Percentiles rank a stretch among this genome's conserved stretches.
Evolutionary conservation across 2,329 filamentous ascomycete genomes (phyloP).

Genomic region (Fusarium pininemorale): DNA sequence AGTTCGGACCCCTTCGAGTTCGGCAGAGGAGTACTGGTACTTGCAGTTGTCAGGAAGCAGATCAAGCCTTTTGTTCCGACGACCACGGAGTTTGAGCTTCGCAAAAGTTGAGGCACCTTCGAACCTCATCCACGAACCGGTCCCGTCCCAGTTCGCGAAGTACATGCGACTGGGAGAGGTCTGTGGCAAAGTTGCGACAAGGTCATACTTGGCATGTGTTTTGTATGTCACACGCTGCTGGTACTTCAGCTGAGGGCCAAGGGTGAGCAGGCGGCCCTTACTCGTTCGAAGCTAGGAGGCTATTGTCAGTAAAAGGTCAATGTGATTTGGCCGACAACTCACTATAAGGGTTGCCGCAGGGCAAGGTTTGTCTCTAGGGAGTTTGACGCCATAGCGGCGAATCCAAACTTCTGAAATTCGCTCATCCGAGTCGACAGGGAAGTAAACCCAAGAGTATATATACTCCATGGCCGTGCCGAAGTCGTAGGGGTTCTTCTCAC

Average conservation of each 20-base stretch:
- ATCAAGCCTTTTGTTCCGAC: fast-evolving
- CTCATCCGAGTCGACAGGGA: not conserved
- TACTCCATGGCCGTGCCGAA: fast-evolving
- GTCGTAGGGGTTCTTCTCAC: fast-evolving
- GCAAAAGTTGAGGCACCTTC: not conserved
- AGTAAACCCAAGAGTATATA: fast-evolving
- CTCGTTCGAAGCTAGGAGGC: not conserved
- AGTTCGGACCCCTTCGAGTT: not conserved
- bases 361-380: not conserved
- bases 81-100: fast-evolving
- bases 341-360: not conserved
- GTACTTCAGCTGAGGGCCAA: not conserved
- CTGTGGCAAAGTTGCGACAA: fast-evolving
- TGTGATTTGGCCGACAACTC: fast-evolving
- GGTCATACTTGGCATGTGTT: not conserved
- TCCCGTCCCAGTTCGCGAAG: not conserved
- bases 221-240: fast-evolving
- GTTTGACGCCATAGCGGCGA: not conserved
- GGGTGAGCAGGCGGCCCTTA: not conserved
- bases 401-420: not conserved
- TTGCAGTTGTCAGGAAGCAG: not conserved
- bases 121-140: fast-evolving
- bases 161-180: not conserved
- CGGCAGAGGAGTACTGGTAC: not conserved
- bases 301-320: not conserved